Conservation (phyloP, 352 stramenopile species). For the Blastocystis sp. region DNA sequence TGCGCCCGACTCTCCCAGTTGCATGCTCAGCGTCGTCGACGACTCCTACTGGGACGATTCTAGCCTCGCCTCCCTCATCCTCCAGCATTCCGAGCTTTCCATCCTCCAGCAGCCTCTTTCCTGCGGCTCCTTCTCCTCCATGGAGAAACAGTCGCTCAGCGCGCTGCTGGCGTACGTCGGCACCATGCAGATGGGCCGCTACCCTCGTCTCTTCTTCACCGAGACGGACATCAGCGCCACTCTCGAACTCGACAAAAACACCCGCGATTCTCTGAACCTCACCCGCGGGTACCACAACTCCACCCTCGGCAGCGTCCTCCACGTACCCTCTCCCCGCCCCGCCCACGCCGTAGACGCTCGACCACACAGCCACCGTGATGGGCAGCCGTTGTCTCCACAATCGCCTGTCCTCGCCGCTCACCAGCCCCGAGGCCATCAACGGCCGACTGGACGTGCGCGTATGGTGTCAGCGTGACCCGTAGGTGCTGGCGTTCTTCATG, state of each 20-base stretch:
- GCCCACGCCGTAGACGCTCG: slow-evolving; percentile 8
- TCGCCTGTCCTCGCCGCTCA: slow-evolving; percentile 49
- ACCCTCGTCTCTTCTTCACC: slow-evolving; percentile 27
- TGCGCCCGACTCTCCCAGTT: neutral
- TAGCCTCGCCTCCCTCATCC: neutral
- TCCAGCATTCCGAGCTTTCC: neutral
- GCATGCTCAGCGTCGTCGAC: slow-evolving; percentile 7
- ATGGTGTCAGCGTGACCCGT: neutral
- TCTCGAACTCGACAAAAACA: slow-evolving; percentile 59
- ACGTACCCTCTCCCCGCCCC: neutral
- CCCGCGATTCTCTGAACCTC: slow-evolving; percentile 61
- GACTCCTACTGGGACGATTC: neutral
- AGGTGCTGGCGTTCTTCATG: slow-evolving; percentile 46
- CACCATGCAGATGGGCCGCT: slow-evolving; percentile 57
- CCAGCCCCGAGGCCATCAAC: slow-evolving; percentile 25
- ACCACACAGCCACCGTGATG: slow-evolving; percentile 55
- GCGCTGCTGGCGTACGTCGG: slow-evolving; percentile 46
- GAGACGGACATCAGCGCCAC: neutral
- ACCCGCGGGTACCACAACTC: slow-evolving; percentile 24
- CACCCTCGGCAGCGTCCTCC: slow-evolving; percentile 16
- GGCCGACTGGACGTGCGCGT: slow-evolving; percentile 15
- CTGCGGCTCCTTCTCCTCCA: slow-evolving; percentile 8
- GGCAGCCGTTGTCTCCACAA: slow-evolving; percentile 51
- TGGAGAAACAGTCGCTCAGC: slow-evolving; percentile 1
- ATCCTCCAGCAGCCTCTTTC: neutral